Conservation (phyloP, 2,329 filamentous ascomycete species). For the Hypomyces perniciosus region DNA sequence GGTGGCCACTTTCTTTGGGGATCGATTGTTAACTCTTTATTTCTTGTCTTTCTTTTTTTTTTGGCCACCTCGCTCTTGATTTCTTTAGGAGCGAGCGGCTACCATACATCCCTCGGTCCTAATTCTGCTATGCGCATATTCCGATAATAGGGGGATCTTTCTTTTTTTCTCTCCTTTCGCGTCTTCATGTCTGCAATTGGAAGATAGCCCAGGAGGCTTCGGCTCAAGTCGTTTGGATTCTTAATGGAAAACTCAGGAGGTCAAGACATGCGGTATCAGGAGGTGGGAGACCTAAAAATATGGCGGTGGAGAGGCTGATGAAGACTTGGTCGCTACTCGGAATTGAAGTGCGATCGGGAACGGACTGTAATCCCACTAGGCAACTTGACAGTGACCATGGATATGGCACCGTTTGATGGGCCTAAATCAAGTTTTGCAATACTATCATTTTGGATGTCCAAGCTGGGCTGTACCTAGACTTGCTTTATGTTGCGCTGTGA, state of each 20-base stretch:
- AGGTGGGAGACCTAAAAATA: slow-evolving; percentile 9
- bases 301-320: slow-evolving; percentile 2
- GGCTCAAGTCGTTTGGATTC: slow-evolving; percentile 18
- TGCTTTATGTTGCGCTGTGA: not conserved
- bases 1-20: slow-evolving; percentile 18
- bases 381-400: slow-evolving; percentile 5
- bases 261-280: slow-evolving; percentile 9
- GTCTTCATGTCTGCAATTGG: slow-evolving; percentile 21
- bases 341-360: not conserved
- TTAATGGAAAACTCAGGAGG: slow-evolving; percentile 13
- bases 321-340: not conserved
- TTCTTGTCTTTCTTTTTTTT: slow-evolving; percentile 26
- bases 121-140: slow-evolving; percentile 25
- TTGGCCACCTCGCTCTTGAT: slow-evolving; percentile 6
- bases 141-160: slow-evolving; percentile 20
- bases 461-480: not conserved
- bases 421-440: slow-evolving; percentile 8
- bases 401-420: slow-evolving; percentile 6
- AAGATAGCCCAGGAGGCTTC: slow-evolving; percentile 30
- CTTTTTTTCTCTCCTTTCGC: slow-evolving; percentile 16
- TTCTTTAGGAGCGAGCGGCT: slow-evolving; percentile 14
- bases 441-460: slow-evolving; percentile 9
- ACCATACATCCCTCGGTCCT: slow-evolving; percentile 21
- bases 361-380: slow-evolving; percentile 5
- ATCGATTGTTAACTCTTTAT: slow-evolving; percentile 24